Base-by-base conservation (phyloP, 2,329 filamentous ascomycete genomes). In the Grosmannia huntii region DNA sequence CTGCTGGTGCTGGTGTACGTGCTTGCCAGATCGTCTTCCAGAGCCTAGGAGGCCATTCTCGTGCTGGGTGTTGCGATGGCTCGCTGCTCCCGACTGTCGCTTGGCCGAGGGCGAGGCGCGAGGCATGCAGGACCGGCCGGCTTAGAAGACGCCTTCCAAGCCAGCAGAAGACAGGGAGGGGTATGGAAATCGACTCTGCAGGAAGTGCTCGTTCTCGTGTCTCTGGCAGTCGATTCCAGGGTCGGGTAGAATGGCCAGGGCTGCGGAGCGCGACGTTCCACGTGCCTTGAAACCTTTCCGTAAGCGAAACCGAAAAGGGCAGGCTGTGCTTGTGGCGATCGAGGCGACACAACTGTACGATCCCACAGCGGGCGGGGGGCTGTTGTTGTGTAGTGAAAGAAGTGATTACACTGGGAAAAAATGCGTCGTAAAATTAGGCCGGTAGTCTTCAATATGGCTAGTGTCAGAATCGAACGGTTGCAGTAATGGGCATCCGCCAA, bases 11-110 rank as follows among this genome's bases (percentile, higher is more conserved):
- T 44, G 41, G 41, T 44, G 41, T 44, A 19, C 41, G 25, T 54
- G 53, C 53, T 44, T 72, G 58, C 67, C 63, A 59, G 71, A 65
- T 65, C 85, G 84, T 77, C 85, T 89, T 65, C 85, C 86, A 56
- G 87, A 83, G 68, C 85, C 85, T 79, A 90, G 86, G 71, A 90
- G 79, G 69, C 89, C 90, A 85, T 89, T 90, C 75, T 96, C 90
- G 75, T 95, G 87, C 72, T 87, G 84, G 68, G 78, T 82, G 73
- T 86, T 86, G 75, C 84, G 83, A 71, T 84, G 80, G 75, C 77
- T 86, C 64, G 73, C 73, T 70, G 77, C 76, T 74, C 76, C 78
- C 75, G 77, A 76, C 71, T 82, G 78, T 81, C 80, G 79, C 77
- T 83, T 83, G 71, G 75, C 71, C 70, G 77, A 77, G 70, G 73